Evolutionary conservation across 2,329 filamentous ascomycete species (phyloP), one percentile per base, ranked within the genome.

Genomic region (Cryphonectria nitschkei): DNA sequence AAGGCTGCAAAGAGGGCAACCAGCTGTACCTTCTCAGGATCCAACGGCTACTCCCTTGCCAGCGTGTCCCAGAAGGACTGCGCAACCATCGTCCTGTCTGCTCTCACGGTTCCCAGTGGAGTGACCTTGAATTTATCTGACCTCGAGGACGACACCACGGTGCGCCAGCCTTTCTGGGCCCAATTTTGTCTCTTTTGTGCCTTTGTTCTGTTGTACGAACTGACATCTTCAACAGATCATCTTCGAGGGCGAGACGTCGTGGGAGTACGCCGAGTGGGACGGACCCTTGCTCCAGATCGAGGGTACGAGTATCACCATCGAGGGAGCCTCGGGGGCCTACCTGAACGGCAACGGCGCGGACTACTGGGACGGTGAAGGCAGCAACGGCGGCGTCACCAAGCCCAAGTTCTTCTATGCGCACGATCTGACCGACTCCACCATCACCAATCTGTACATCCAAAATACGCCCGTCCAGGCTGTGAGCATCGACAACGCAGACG

Each of bases 221-320:
- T 70, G 22, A 50, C 62, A 11, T 29, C 22, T 37, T 29, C 26
- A 13, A 39, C 41, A 82, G 80, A 82, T 91, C 74, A 87, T 86
- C 75, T 92, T 92, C 79, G 79, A 88, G 72, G 90, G 90, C 61
- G 87, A 83, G 46, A 92, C 90, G 22, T 89, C 87, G 70, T 92
- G 90, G 76, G 89, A 83, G 32, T 92, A 91, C 81, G 82, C 88
- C 74, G 86, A 90, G 76, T 92, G 90, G 90, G 78, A 78, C 1
- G 90, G 90, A 0, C 90, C 90, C 65, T 81, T 92, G 16, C 84
- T 92, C 75, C 84, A 84, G 43, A 82, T 92, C 73, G 86, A 85
- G 1, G 90, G 90, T 56, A 85, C 79, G 34, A 80, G 82, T 73
- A 83, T 90, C 74, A 84, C 82, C 46, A 82, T 91, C 58, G 81